These are phyloP conservation scores for Ogataea ramenticola DNA, from an alignment of 805 yeast genomes.

Conservation along the genomic window DNA sequence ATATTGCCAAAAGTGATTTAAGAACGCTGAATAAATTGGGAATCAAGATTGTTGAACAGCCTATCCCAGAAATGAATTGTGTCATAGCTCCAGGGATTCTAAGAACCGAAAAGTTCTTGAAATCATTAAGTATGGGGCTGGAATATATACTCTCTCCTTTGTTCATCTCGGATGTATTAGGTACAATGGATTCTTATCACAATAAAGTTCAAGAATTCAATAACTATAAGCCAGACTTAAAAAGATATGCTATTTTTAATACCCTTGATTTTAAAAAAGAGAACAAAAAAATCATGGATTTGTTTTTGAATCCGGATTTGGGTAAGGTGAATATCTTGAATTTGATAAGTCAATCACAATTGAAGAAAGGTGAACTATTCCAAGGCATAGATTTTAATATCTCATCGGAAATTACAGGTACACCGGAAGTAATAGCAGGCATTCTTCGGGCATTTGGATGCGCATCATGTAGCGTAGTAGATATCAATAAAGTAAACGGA, in stretches of 20 bases:
- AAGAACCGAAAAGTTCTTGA: constrained; percentile 82
- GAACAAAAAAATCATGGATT: constrained; percentile 17
- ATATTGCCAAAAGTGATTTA: constrained; percentile 35
- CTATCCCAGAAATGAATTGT: constrained; percentile 35
- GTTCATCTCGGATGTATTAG: constrained; percentile 42
- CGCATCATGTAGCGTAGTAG: constrained; percentile 9
- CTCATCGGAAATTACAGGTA: constrained; percentile 54
- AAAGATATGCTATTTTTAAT: constrained; percentile 19
- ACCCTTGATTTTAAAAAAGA: constrained; percentile 27
- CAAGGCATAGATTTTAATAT: constrained; percentile 42
- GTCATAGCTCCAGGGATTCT: constrained; percentile 76
- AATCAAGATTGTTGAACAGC: constrained; percentile 36
- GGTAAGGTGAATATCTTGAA: constrained; percentile 12
- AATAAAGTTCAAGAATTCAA: constrained; percentile 18
- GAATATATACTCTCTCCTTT: constrained; percentile 47
- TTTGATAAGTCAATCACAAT: constrained; percentile 14
- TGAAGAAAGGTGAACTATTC: constrained; percentile 29
- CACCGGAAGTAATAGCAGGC: constrained; percentile 44
- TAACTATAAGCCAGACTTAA: constrained; percentile 17
- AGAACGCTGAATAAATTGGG: constrained; percentile 45
- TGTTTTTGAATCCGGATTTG: constrained; percentile 22
- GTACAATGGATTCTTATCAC: constrained; percentile 21
- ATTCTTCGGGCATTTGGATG: constrained; percentile 58
- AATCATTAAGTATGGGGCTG: constrained; percentile 53
- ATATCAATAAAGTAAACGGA: constrained; percentile 6